Conservation (phyloP, 257 asterid species). For the Jaltomata sinuosa region DNA sequence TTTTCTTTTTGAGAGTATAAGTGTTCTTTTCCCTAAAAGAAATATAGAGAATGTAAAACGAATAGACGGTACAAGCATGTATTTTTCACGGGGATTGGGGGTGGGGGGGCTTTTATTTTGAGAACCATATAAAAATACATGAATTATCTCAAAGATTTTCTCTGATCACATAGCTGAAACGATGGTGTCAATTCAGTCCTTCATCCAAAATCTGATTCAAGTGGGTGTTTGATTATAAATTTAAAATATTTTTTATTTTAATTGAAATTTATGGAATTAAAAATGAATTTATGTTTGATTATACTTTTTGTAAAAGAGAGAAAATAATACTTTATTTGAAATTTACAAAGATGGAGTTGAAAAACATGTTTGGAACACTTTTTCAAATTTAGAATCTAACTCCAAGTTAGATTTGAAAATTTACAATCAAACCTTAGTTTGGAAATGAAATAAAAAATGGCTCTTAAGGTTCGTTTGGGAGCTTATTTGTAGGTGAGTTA, state of each 20-base stretch:
- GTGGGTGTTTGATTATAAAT: not conserved
- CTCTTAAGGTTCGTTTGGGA: too few species aligned
- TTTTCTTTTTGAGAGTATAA: too few species aligned
- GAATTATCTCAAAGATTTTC: not conserved
- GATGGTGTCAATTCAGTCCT: not conserved
- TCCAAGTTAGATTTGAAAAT: not conserved
- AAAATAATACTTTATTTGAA: not conserved
- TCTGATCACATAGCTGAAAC: not conserved
- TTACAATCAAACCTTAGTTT: too few species aligned
- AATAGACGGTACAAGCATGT: not conserved
- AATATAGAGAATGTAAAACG: not conserved
- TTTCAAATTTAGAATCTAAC: not conserved
- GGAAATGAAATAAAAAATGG: too few species aligned
- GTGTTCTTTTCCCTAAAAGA: too few species aligned
- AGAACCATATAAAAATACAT: not conserved
- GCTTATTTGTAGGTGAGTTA: too few species aligned
- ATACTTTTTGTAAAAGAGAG: not conserved
- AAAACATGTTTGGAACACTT: not conserved
- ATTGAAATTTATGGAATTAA: not conserved
- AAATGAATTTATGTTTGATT: not conserved
- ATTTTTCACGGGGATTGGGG: not conserved
- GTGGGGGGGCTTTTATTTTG: not conserved
- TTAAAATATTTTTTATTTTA: not conserved
- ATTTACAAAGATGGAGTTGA: not conserved
- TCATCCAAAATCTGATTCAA: not conserved